These are phyloP conservation scores for Clitopilus hobsonii DNA, from an alignment of 768 basidiomycete genomes.

Conservation along the genomic window DNA sequence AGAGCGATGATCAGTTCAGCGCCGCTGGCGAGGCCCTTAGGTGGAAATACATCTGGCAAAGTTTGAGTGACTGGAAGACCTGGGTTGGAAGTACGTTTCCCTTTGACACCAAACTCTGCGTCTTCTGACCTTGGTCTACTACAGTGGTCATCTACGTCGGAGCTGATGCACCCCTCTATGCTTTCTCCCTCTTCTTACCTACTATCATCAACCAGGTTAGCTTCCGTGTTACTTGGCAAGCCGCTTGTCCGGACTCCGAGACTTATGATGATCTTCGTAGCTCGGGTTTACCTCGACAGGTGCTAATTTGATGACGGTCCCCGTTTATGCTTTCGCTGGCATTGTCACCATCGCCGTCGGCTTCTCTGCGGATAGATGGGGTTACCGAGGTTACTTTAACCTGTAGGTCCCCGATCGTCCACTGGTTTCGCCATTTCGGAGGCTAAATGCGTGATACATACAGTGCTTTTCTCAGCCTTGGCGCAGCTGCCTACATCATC, in stretches of 20 bases:
- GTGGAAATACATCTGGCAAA: constrained; percentile 53
- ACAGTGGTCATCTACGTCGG: constrained; percentile 55
- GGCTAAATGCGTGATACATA: background rate
- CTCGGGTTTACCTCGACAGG: constrained; percentile 62
- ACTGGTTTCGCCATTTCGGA: no score
- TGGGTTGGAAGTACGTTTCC: constrained; percentile 49
- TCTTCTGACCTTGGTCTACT: background rate
- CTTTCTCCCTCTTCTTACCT: constrained; percentile 74
- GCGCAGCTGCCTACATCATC: constrained; percentile 65
- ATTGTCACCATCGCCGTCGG: constrained; percentile 62
- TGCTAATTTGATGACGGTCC: constrained; percentile 75
- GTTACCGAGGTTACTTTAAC: constrained; percentile 59
- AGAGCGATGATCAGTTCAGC: constrained; percentile 65
- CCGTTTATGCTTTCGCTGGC: constrained; percentile 70
- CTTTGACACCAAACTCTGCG: background rate
- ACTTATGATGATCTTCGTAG: constrained; percentile 1
- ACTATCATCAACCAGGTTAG: constrained; percentile 70
- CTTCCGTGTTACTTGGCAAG: background rate
- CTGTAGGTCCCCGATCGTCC: constrained; percentile 35
- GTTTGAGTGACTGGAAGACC: constrained; percentile 70
- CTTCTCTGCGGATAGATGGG: constrained; percentile 55
- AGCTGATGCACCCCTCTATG: constrained; percentile 64
- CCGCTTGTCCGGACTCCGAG: background rate
- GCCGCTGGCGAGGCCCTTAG: constrained; percentile 63
- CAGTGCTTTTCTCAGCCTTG: constrained; percentile 32